These are phyloP conservation scores for Huntiella moniliformis DNA, from an alignment of 2,329 filamentous ascomycete genomes.

Conservation along the genomic window DNA sequence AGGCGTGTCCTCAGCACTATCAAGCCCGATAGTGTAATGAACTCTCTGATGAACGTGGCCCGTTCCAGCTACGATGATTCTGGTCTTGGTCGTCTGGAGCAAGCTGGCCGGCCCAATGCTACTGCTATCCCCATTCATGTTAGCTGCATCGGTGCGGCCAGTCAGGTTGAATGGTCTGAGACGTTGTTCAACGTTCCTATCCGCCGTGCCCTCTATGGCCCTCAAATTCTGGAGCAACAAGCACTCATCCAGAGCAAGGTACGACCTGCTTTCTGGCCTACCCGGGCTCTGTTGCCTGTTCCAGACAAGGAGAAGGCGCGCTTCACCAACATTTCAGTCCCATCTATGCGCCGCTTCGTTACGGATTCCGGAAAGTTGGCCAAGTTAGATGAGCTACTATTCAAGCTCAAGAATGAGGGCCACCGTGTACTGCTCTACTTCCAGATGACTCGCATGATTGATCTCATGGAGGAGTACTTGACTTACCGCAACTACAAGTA, in stretches of 20 bases:
- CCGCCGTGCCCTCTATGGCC: slow-evolving; percentile 57
- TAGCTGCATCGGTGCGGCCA: slow-evolving; percentile 48
- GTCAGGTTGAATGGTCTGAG: slow-evolving; percentile 33
- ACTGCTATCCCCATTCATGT: slow-evolving; percentile 76
- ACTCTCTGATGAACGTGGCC: slow-evolving; percentile 62
- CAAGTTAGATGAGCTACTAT: slow-evolving; percentile 70
- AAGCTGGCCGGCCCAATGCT: slow-evolving; percentile 58
- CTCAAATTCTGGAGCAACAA: slow-evolving; percentile 45
- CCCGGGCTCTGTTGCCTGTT: slow-evolving; percentile 47
- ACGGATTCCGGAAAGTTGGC: slow-evolving; percentile 95
- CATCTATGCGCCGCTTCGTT: slow-evolving; percentile 93
- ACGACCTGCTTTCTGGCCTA: slow-evolving; percentile 44
- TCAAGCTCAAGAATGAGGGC: slow-evolving; percentile 74
- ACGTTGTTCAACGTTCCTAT: slow-evolving; percentile 56
- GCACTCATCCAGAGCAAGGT: slow-evolving; percentile 56
- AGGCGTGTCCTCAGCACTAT: slow-evolving; percentile 49
- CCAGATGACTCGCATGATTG: slow-evolving; percentile 99
- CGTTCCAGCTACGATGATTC: slow-evolving; percentile 43
- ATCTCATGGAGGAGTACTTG: slow-evolving; percentile 96
- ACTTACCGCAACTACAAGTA: slow-evolving; percentile 99
- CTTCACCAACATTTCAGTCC: slow-evolving; percentile 81
- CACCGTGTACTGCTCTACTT: slow-evolving; percentile 95
- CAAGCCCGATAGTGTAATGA: slow-evolving; percentile 52
- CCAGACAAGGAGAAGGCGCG: slow-evolving; percentile 66
- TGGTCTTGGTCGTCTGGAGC: slow-evolving; percentile 62